A percentile compares a stretch with the other conserved stretches of the same genome.
Evolutionary conservation across 768 basidiomycete genomes (phyloP).

Genomic region (Strobilomyces echinocephalus): DNA sequence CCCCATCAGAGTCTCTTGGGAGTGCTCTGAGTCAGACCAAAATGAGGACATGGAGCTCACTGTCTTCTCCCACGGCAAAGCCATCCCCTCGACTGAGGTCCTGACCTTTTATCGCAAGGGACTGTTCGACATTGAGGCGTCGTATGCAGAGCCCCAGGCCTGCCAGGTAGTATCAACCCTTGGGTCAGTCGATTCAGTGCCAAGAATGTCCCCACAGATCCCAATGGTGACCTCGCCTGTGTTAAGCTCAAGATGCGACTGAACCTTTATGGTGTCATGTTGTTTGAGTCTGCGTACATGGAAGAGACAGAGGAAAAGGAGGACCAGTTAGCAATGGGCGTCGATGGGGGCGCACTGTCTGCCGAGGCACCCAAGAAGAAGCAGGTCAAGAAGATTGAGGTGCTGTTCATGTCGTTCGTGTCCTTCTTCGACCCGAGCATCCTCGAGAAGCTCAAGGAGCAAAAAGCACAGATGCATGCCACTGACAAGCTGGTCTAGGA

Average conservation of each 20-base stretch:
- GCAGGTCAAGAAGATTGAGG: slow-evolving; percentile 78
- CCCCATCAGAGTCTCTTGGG: slow-evolving; percentile 91
- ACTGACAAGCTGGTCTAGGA: slow-evolving; percentile 95
- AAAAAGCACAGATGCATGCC: slow-evolving; percentile 84
- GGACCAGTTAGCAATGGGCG: slow-evolving; percentile 63
- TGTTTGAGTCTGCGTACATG: slow-evolving; percentile 80
- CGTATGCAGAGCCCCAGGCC: slow-evolving; percentile 67
- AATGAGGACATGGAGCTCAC: slow-evolving; percentile 89
- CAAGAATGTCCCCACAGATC: slow-evolving; percentile 66
- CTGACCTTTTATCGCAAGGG: slow-evolving; percentile 91
- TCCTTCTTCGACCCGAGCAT: slow-evolving; percentile 59
- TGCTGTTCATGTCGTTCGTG: slow-evolving; percentile 64
- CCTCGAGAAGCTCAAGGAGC: slow-evolving; percentile 67
- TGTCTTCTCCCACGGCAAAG: slow-evolving; percentile 84
- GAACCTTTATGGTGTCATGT: slow-evolving; percentile 80
- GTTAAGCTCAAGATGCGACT: slow-evolving; percentile 91
- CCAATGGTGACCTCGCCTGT: slow-evolving; percentile 68
- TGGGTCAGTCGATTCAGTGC: slow-evolving; percentile 80
- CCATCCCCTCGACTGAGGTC: slow-evolving; percentile 89
- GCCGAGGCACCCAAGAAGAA: slow-evolving; percentile 65
- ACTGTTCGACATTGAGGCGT: slow-evolving; percentile 82
- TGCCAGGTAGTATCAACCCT: slow-evolving; percentile 81
- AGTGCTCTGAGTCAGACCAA: slow-evolving; percentile 61
- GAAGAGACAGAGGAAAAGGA: slow-evolving; percentile 82
- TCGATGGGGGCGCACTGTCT: slow-evolving; percentile 46